A percentile compares a stretch with the other conserved stretches of the same genome.
Conservation (phyloP, 1,284 basidiomycete species). For the Cystobasidium slooffiae region DNA sequence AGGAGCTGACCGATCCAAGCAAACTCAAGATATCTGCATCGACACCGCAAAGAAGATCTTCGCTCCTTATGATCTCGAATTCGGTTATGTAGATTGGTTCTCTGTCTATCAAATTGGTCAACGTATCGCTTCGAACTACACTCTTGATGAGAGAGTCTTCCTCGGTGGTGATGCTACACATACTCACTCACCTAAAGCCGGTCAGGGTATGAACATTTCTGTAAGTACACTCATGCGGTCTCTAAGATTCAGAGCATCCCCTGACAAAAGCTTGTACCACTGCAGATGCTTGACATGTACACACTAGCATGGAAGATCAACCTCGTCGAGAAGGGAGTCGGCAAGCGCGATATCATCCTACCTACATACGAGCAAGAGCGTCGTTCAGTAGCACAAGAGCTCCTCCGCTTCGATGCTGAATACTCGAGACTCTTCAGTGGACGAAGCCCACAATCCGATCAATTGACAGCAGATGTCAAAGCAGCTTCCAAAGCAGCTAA, state of each 20-base stretch:
- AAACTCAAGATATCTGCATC: slow-evolving; percentile 57
- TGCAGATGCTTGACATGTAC: slow-evolving; percentile 57
- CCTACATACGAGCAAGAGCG: slow-evolving; percentile 59
- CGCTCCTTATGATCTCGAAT: slow-evolving; percentile 57
- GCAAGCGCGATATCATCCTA: slow-evolving; percentile 54
- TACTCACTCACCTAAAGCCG: slow-evolving; percentile 58
- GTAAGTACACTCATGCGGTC: slow-evolving; percentile 1
- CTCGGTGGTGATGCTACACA: slow-evolving; percentile 59
- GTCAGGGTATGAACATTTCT: slow-evolving; percentile 57
- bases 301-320: slow-evolving; percentile 59
- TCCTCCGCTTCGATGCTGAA: slow-evolving; percentile 58
- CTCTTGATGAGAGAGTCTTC: slow-evolving; percentile 55
- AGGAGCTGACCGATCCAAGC: slow-evolving; percentile 51
- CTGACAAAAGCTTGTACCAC: not conserved
- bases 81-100: slow-evolving; percentile 58
- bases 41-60: slow-evolving; percentile 58
- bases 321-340: slow-evolving; percentile 58
- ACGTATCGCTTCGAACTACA: slow-evolving; percentile 53
- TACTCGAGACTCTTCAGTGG: slow-evolving; percentile 58
- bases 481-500: slow-evolving; percentile 43
- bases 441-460: slow-evolving; percentile 47
- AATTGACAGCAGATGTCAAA: slow-evolving; percentile 47
- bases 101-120: slow-evolving; percentile 57
- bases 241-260: not conserved
- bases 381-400: slow-evolving; percentile 57